These are phyloP conservation scores for Diaporthe aspalathi DNA, from an alignment of 2,329 filamentous ascomycete genomes.

Conservation along the genomic window DNA sequence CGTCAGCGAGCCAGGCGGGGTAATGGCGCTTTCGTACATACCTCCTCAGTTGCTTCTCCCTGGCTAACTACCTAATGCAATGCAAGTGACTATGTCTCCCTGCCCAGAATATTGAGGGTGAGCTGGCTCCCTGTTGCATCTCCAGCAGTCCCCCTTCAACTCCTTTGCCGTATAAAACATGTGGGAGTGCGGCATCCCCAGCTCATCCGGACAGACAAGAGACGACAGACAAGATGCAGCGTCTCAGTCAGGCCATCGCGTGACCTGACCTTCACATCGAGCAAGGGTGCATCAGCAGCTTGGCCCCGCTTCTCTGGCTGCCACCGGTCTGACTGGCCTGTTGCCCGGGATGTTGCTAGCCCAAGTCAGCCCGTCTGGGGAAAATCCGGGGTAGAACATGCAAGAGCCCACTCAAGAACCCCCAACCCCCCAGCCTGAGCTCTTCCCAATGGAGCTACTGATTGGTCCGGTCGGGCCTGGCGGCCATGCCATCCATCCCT, in stretches of 20 bases:
- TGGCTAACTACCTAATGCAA: too few species aligned
- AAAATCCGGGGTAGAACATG: constrained; percentile 39
- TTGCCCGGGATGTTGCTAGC: constrained; percentile 14
- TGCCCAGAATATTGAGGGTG: not conserved
- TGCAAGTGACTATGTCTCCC: not conserved
- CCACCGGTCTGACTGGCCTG: not conserved
- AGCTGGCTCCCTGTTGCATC: not conserved
- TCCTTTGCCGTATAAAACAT: too few species aligned
- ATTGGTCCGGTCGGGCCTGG: constrained; percentile 1
- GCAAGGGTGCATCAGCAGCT: constrained; percentile 30
- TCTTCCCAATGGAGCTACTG: constrained; percentile 18
- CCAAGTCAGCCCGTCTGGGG: constrained; percentile 28
- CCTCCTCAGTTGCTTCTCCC: not conserved
- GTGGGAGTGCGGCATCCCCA: too few species aligned
- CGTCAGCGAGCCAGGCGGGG: constrained; percentile 27
- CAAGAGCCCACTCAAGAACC: too few species aligned
- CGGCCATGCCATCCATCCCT: not conserved
- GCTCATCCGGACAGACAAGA: too few species aligned
- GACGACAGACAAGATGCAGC: not conserved
- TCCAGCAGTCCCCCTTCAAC: constrained; percentile 5
- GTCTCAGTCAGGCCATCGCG: constrained; percentile 35
- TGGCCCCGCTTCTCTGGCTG: not conserved
- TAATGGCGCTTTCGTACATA: not conserved
- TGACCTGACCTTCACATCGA: constrained; percentile 30
- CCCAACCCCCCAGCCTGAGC: constrained; percentile 3